Conservation (phyloP, 192 early-diverging fungal genomes). For the Backusella sp. region DNA sequence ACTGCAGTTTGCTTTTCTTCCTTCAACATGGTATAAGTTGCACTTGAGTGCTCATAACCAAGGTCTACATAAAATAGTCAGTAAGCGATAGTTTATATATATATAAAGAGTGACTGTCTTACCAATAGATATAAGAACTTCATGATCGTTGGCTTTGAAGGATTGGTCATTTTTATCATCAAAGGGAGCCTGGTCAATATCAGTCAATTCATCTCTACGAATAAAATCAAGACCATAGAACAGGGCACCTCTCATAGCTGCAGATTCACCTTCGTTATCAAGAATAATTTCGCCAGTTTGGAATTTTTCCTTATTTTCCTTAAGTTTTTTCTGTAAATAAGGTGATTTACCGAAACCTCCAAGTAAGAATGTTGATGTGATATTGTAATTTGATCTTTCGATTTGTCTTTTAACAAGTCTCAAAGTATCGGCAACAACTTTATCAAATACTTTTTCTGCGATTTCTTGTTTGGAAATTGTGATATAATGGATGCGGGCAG, state of each 20-base stretch:
- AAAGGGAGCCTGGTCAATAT: background rate
- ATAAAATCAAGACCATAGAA: background rate
- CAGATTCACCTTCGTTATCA: background rate
- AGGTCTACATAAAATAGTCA: background rate
- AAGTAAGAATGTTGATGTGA: background rate
- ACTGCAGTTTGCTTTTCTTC: background rate
- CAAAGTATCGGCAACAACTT: background rate
- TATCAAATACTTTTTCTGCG: background rate
- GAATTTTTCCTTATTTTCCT: background rate
- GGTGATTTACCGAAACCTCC: constrained; percentile 7
- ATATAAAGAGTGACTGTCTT: background rate
- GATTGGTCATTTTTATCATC: background rate
- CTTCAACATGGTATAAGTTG: background rate
- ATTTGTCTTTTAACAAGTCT: background rate
- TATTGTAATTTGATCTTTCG: background rate
- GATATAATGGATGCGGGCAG: background rate
- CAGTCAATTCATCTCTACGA: background rate
- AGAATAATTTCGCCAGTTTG: background rate
- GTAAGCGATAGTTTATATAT: background rate
- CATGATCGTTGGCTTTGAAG: background rate
- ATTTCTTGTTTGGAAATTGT: background rate
- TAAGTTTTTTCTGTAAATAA: background rate
- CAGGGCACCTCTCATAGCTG: background rate
- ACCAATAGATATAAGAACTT: background rate
- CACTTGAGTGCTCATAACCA: background rate